A percentile compares a stretch with the other conserved stretches of the same genome.
Conservation (phyloP, 1,139 yeast genomes). For the Candida mesenterica region DNA sequence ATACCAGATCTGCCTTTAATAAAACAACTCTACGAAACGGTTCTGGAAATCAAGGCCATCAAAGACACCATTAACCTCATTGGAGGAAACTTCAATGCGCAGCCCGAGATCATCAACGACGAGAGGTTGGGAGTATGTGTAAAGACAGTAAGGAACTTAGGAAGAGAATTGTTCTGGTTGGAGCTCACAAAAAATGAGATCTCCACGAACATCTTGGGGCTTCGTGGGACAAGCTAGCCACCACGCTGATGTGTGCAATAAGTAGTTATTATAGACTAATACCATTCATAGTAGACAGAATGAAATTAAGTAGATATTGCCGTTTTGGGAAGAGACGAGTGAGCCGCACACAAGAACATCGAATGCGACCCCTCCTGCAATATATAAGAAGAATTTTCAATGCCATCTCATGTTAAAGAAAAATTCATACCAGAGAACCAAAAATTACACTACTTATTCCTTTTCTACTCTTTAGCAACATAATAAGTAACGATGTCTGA, state of each 20-base stretch:
- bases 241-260: too few relatives aligned
- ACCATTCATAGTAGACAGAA: too few relatives aligned
- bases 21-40: conserved; percentile 57
- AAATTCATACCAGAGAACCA: conserved; percentile 5
- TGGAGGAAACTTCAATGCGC: conserved; percentile 46
- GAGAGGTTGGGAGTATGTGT: conserved; percentile 51
- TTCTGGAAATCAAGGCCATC: conserved; percentile 66
- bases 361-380: too few relatives aligned
- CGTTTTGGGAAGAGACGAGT: too few relatives aligned
- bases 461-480: conserved; percentile 4
- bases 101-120: conserved; percentile 37
- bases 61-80: conserved; percentile 63
- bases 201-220: conserved; percentile 17
- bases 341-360: too few relatives aligned
- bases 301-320: too few relatives aligned
- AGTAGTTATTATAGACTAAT: too few relatives aligned
- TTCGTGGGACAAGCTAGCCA: too few relatives aligned
- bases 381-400: too few relatives aligned
- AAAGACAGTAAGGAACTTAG: conserved; percentile 58
- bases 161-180: conserved; percentile 72
- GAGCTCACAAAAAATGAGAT: conserved; percentile 38
- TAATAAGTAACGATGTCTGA: conserved; percentile 43
- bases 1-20: conserved; percentile 44
- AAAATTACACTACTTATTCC: conserved; percentile 8
- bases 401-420: conserved; percentile 1